Evolutionary conservation across 352 stramenopile species (phyloP).

Genomic region (Thalassiosira oceanica): DNA sequence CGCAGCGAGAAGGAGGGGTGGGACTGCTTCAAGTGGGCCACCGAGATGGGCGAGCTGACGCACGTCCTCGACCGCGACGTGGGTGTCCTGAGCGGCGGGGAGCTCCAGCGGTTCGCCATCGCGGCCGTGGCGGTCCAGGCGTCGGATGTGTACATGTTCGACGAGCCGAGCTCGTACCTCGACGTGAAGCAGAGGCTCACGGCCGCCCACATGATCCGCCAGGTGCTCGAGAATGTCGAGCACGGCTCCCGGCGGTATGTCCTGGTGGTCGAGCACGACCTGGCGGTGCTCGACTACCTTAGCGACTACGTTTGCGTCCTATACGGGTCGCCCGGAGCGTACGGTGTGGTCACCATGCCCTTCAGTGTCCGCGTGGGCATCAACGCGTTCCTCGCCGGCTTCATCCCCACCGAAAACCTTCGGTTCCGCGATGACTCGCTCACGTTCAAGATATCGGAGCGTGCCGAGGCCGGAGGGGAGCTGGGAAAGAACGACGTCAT

Average conservation of each 20-base stretch:
- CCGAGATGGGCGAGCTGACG: conserved; percentile 89
- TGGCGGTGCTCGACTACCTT: conserved; percentile 99
- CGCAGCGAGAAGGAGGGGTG: conserved; percentile 58
- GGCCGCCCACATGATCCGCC: conserved; percentile 96
- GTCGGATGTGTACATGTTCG: conserved; percentile 99
- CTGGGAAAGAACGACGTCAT: conserved; percentile 85
- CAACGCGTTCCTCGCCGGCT: conserved; percentile 99
- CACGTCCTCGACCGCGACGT: conserved; percentile 97
- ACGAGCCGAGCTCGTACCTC: conserved; percentile 99
- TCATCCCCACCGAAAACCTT: conserved; percentile 99
- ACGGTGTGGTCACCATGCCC: conserved; percentile 99
- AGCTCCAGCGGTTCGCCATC: conserved; percentile 99
- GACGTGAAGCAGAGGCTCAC: conserved; percentile 99
- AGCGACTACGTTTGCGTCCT: conserved; percentile 99
- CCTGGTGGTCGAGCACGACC: conserved; percentile 99
- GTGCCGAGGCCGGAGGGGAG: conserved; percentile 89
- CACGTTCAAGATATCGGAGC: conserved; percentile 92
- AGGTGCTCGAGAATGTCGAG: conserved; percentile 88
- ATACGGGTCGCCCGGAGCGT: conserved; percentile 96
- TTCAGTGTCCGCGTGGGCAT: conserved; percentile 99
- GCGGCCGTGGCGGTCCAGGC: conserved; percentile 92
- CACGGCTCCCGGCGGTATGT: conserved; percentile 87
- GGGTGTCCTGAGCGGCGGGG: conserved; percentile 92
- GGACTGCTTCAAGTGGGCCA: conserved; percentile 80
- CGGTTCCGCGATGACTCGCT: conserved; percentile 98